phyloP scores from a whole-genome alignment of 148 eudicot genomes.

The Rhododendron griersonianum region DNA sequence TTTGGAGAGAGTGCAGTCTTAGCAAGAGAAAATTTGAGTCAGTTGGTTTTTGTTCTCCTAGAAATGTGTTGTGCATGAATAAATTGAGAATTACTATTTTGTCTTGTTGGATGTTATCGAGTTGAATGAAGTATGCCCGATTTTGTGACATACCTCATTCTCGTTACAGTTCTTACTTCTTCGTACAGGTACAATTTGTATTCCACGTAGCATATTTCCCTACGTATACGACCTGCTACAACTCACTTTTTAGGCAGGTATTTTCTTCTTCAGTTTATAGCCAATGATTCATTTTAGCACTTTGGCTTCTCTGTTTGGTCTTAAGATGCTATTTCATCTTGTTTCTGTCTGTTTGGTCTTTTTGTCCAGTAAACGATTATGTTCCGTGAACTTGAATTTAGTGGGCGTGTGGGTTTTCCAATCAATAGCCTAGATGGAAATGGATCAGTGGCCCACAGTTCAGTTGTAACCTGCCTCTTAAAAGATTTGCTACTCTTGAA shows the following conservation, averaged over 20 bases:
- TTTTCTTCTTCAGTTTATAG: neutral
- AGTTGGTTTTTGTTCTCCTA: neutral
- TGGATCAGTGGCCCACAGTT: neutral
- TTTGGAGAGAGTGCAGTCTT: neutral
- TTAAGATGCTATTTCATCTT: neutral
- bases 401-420: conserved; percentile 6
- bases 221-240: neutral
- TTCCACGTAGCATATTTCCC: neutral
- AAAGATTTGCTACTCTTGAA: conserved; percentile 20
- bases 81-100: neutral
- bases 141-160: neutral
- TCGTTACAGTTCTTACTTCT: neutral
- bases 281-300: neutral
- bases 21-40: neutral
- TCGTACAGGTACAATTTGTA: neutral
- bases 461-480: conserved; percentile 21
- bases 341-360: too few species aligned
- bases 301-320: neutral
- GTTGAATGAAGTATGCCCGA: neutral
- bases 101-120: neutral
- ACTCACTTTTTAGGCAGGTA: neutral
- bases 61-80: neutral
- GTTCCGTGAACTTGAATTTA: conserved; percentile 3
- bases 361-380: neutral
- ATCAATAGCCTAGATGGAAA: conserved; percentile 7